Percentiles rank a stretch among this genome's conserved stretches.
Evolutionary conservation across 805 yeast genomes (phyloP).

Genomic region (Kuraishia capsulata): DNA sequence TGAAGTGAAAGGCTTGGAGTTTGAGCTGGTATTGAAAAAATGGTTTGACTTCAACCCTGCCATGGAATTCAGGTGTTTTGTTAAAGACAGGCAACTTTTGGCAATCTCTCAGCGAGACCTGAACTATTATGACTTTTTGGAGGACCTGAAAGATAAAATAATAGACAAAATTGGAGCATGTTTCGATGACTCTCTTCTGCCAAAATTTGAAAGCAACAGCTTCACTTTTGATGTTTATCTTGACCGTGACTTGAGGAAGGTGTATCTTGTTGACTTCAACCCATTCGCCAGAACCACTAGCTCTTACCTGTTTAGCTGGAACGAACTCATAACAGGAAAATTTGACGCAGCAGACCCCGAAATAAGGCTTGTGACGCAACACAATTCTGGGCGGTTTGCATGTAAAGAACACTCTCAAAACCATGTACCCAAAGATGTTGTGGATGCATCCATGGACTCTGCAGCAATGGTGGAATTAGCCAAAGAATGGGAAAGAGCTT

Average conservation of each 20-base stretch:
- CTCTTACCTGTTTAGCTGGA: constrained; percentile 74
- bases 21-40: constrained; percentile 67
- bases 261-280: constrained; percentile 75
- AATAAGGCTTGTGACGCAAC: constrained; percentile 58
- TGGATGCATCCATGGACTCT: constrained; percentile 71
- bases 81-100: constrained; percentile 49
- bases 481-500: constrained; percentile 38
- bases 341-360: constrained; percentile 29
- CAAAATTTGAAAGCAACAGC: constrained; percentile 41
- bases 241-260: constrained; percentile 61
- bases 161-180: constrained; percentile 42
- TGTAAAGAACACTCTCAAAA: constrained; percentile 80
- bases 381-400: constrained; percentile 69
- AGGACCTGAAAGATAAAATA: constrained; percentile 38
- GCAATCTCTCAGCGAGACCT: constrained; percentile 84
- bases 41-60: constrained; percentile 87
- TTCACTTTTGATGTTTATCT: constrained; percentile 78
- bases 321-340: constrained; percentile 44
- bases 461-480: constrained; percentile 63
- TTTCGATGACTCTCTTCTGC: constrained; percentile 35
- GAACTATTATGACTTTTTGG: constrained; percentile 69
- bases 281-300: constrained; percentile 79
- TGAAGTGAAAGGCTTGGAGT: constrained; percentile 19
- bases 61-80: constrained; percentile 83
- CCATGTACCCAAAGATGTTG: constrained; percentile 86